Conservation (phyloP, 2,329 filamentous ascomycete genomes). For the Leptographium radiaticola region DNA sequence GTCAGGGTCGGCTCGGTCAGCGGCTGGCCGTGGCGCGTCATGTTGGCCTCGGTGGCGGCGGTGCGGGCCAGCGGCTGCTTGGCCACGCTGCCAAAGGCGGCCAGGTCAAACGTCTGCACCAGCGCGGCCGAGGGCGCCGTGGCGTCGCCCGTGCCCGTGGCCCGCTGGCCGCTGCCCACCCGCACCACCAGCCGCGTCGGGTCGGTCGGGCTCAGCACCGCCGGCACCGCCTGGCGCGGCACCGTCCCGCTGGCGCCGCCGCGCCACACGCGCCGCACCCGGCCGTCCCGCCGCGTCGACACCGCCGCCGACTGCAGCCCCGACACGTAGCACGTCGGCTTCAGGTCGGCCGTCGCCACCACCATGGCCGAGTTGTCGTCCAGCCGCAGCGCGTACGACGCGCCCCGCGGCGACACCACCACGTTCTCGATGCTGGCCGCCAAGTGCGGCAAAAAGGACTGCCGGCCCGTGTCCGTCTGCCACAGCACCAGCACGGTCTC, state of each 20-base stretch:
- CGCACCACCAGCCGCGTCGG: constrained; percentile 55
- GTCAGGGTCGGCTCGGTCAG: constrained; percentile 69
- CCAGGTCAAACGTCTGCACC: constrained; percentile 80
- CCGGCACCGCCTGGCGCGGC: constrained; percentile 44
- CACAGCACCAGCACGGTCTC: constrained; percentile 85
- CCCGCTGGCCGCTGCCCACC: constrained; percentile 48
- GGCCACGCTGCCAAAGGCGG: constrained; percentile 61
- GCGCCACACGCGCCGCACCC: constrained; percentile 38
- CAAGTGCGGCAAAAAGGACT: constrained; percentile 80
- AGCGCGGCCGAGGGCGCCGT: constrained; percentile 36
- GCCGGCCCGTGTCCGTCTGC: constrained; percentile 79
- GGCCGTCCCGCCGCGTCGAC: constrained; percentile 37
- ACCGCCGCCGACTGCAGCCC: constrained; percentile 59
- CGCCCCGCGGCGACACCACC: constrained; percentile 64
- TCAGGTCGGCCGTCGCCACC: constrained; percentile 77
- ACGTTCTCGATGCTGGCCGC: constrained; percentile 75
- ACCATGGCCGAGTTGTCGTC: constrained; percentile 90
- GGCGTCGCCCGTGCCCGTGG: constrained; percentile 34
- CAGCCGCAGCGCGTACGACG: constrained; percentile 71
- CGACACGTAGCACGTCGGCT: constrained; percentile 70
- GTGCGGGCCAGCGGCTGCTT: constrained; percentile 83
- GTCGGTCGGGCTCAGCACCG: constrained; percentile 47
- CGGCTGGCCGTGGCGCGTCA: constrained; percentile 55
- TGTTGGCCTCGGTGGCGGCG: constrained; percentile 69
- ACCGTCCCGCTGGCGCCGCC: constrained; percentile 27